These are phyloP conservation scores for Linnemannia zychae DNA, from an alignment of 192 early-diverging fungal genomes.

Conservation along the genomic window DNA sequence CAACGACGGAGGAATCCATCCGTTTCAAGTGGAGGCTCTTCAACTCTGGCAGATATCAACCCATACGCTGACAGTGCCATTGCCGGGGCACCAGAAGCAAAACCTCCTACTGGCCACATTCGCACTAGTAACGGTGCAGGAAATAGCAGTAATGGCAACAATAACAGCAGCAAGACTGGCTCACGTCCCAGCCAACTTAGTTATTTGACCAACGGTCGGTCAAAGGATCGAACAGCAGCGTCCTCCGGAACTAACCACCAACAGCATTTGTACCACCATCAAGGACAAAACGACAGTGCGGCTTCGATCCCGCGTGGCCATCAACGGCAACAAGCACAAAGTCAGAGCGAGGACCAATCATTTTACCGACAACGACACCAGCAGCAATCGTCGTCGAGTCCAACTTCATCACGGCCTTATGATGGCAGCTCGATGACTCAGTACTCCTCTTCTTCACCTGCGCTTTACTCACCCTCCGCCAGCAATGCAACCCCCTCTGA, in stretches of 20 bases:
- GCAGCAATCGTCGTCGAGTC: conserved; percentile 3
- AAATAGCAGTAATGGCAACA: not conserved
- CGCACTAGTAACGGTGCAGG: not conserved
- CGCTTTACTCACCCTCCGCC: not conserved
- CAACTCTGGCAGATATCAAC: conserved; percentile 13
- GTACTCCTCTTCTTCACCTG: not conserved
- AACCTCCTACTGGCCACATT: not conserved
- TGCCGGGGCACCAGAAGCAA: not conserved
- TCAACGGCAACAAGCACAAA: not conserved
- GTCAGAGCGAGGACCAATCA: conserved; percentile 12
- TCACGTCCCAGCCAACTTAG: conserved; percentile 8
- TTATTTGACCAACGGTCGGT: conserved; percentile 12
- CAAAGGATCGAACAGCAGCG: not conserved
- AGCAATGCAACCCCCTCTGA: not conserved
- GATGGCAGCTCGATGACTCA: not conserved
- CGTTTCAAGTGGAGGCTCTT: conserved; percentile 17
- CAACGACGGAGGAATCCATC: conserved; percentile 25
- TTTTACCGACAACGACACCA: conserved; percentile 10
- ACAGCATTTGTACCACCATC: conserved; percentile 14
- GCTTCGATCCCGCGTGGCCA: conserved; percentile 11
- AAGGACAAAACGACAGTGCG: conserved; percentile 10
- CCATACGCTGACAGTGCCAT: conserved; percentile 28
- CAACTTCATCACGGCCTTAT: not conserved
- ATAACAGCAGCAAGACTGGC: conserved; percentile 8
- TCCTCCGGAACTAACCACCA: not conserved